phyloP scores from a whole-genome alignment of 163 green algal species.

The Coccomyxa subellipsoidea region DNA sequence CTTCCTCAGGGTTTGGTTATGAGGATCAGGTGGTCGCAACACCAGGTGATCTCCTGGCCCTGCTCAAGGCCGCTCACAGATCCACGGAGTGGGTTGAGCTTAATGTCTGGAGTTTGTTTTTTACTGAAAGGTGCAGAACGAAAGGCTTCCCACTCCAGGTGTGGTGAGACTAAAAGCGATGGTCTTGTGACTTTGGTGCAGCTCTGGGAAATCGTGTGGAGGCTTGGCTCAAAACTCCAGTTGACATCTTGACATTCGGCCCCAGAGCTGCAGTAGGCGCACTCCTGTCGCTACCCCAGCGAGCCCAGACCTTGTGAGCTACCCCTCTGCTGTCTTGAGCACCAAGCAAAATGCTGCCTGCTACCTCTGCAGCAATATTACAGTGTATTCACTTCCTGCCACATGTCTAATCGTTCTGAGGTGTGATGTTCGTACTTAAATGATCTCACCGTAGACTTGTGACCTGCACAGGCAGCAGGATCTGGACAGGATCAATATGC shows the following conservation, averaged over 20 bases:
- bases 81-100: too few relatives aligned
- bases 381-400: too few relatives aligned
- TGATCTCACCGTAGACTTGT: too few relatives aligned
- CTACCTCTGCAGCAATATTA: neutral
- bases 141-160: neutral
- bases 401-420: too few relatives aligned
- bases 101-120: too few relatives aligned
- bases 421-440: too few relatives aligned
- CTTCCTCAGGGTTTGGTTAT: neutral
- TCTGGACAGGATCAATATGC: conserved; percentile 19
- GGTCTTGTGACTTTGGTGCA: neutral
- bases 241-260: conserved; percentile 23
- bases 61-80: too few relatives aligned
- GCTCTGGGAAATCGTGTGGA: conserved; percentile 5
- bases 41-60: too few relatives aligned
- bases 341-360: neutral
- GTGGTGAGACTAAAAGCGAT: too few relatives aligned
- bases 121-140: too few relatives aligned
- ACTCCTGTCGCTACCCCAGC: conserved; percentile 4
- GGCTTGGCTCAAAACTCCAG: conserved; percentile 23
- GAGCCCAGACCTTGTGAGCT: neutral
- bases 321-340: neutral
- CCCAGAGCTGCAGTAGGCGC: conserved; percentile 16
- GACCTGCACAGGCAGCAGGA: conserved; percentile 18
- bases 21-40: neutral